These are phyloP conservation scores for Mycena epipterygia DNA, from an alignment of 768 basidiomycete species.

Conservation along the genomic window DNA sequence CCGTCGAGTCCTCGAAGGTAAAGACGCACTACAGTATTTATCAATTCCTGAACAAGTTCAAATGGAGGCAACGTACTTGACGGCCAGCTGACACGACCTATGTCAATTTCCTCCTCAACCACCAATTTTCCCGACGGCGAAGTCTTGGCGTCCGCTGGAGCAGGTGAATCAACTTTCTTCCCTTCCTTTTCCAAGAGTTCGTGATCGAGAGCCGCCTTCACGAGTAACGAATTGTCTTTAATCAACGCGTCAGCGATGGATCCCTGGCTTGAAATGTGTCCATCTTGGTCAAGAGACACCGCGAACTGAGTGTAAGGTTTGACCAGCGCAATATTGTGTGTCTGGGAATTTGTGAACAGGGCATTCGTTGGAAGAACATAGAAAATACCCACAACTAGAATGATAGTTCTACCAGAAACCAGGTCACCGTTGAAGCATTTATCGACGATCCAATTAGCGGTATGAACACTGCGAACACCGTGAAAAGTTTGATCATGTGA, in stretches of 20 bases:
- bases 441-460: slow-evolving; percentile 86
- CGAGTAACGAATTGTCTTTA: slow-evolving; percentile 48
- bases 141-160: slow-evolving; percentile 35
- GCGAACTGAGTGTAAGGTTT: slow-evolving; percentile 14
- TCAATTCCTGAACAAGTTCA: not conserved
- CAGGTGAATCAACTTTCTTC: slow-evolving; percentile 38
- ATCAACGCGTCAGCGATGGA: slow-evolving; percentile 62
- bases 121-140: slow-evolving; percentile 66
- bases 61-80: not conserved
- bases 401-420: slow-evolving; percentile 81
- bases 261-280: slow-evolving; percentile 63
- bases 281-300: slow-evolving; percentile 68
- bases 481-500: not conserved
- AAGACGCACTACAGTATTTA: slow-evolving; percentile 42
- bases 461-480: slow-evolving; percentile 62
- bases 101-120: slow-evolving; percentile 71
- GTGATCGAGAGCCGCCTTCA: slow-evolving; percentile 31
- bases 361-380: not conserved
- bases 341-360: slow-evolving; percentile 43
- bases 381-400: slow-evolving; percentile 76
- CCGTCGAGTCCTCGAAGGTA: slow-evolving; percentile 56
- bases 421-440: slow-evolving; percentile 87
- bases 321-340: slow-evolving; percentile 50
- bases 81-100: slow-evolving; percentile 68
- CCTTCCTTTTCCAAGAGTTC: slow-evolving; percentile 41